Conservation (phyloP, 768 basidiomycete genomes). For the Naganishia onofrii region DNA sequence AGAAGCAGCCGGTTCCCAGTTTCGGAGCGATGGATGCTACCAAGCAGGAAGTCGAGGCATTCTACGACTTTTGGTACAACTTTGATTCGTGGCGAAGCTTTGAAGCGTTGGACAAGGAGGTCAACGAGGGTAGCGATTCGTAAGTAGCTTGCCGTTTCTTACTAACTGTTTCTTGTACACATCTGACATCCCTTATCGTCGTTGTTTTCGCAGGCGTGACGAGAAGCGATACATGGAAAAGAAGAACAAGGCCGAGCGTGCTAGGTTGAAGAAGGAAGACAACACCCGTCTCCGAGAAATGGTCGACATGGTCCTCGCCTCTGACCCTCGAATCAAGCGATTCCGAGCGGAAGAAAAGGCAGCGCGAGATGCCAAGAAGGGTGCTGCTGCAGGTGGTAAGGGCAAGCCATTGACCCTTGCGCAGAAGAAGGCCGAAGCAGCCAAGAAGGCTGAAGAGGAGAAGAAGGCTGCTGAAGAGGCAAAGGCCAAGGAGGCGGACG, state of each 20-base stretch:
- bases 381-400: conserved; percentile 44
- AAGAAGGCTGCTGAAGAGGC: conserved; percentile 68
- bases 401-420: conserved; percentile 53
- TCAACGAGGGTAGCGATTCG: conserved; percentile 95
- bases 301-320: conserved; percentile 75
- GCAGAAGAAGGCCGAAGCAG: conserved; percentile 57
- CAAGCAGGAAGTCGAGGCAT: conserved; percentile 79
- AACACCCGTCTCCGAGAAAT: conserved; percentile 79
- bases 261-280: conserved; percentile 95
- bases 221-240: conserved; percentile 99
- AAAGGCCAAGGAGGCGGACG: conserved; percentile 55
- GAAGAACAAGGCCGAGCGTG: conserved; percentile 98
- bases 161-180: background rate
- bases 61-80: conserved; percentile 99
- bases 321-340: conserved; percentile 93
- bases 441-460: conserved; percentile 54
- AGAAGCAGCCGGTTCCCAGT: conserved; percentile 71
- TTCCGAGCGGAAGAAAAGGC: conserved; percentile 97
- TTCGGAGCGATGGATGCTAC: conserved; percentile 69
- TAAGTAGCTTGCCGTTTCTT: conserved; percentile 53
- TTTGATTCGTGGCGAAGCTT: conserved; percentile 98
- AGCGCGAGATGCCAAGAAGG: conserved; percentile 80
- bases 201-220: conserved; percentile 66
- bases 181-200: background rate
- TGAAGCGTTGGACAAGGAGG: conserved; percentile 97